Conservation (phyloP, 2,329 filamentous ascomycete species). For the Waltergamsia citrina region DNA sequence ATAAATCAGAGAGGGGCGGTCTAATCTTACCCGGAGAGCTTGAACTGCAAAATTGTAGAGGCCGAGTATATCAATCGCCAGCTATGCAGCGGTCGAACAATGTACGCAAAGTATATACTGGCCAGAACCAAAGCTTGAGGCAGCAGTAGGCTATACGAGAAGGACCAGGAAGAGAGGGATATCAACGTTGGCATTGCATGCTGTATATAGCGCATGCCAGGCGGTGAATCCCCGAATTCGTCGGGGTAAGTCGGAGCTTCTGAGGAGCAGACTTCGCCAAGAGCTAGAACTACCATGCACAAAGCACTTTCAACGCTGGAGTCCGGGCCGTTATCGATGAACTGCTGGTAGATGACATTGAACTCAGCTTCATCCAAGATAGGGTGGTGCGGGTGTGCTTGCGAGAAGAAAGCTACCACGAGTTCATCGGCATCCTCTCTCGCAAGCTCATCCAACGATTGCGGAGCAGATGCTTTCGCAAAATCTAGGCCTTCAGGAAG, state of each 20-base stretch:
- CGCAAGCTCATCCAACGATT: conserved; percentile 8
- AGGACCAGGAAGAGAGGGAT: conserved; percentile 17
- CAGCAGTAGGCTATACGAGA: conserved; percentile 14
- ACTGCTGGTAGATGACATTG: conserved; percentile 9
- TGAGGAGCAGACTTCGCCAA: conserved; percentile 13
- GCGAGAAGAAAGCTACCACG: conserved; percentile 14
- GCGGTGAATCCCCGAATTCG: conserved; percentile 9
- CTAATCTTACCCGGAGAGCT: conserved; percentile 13
- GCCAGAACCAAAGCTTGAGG: conserved; percentile 19
- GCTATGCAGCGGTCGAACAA: conserved; percentile 20
- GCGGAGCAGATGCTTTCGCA: neutral
- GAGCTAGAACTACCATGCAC: conserved; percentile 18
- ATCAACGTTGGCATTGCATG: conserved; percentile 17
- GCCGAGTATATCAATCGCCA: conserved; percentile 21
- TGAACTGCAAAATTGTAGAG: conserved; percentile 18
- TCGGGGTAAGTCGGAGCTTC: neutral
- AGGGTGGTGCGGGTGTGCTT: conserved; percentile 15
- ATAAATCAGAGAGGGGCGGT: too few species aligned
- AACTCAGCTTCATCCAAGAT: conserved; percentile 17
- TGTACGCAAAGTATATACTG: conserved; percentile 21
- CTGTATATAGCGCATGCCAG: conserved; percentile 19
- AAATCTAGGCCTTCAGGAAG: conserved; percentile 8
- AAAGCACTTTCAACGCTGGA: conserved; percentile 15
- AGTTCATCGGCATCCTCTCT: conserved; percentile 12
- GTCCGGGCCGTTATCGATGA: conserved; percentile 11